Evolutionary conservation across 805 yeast genomes (phyloP).

Genomic region (Metahyphopichia silvanorum): DNA sequence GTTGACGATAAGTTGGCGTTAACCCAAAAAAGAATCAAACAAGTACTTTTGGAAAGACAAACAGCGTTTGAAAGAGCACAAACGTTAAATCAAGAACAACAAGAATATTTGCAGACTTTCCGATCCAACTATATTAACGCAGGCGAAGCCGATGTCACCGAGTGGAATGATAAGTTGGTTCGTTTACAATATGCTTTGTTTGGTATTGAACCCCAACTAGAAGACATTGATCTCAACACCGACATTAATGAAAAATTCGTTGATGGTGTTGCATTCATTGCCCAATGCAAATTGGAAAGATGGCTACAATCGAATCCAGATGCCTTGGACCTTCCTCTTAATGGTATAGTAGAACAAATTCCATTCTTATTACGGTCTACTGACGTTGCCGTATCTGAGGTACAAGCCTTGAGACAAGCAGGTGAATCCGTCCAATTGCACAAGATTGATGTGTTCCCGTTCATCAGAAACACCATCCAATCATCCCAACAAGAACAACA

Average conservation of each 20-base stretch:
- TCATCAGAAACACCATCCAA: slow-evolving; percentile 29
- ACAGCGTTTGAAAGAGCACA: slow-evolving; percentile 62
- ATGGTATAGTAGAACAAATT: slow-evolving; percentile 38
- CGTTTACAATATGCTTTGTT: slow-evolving; percentile 80
- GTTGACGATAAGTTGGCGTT: slow-evolving; percentile 36
- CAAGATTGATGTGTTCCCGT: slow-evolving; percentile 39
- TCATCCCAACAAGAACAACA: slow-evolving; percentile 10
- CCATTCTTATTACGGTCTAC: slow-evolving; percentile 35
- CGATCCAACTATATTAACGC: slow-evolving; percentile 51
- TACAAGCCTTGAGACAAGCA: slow-evolving; percentile 46
- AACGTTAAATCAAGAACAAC: slow-evolving; percentile 41
- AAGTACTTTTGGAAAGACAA: slow-evolving; percentile 83
- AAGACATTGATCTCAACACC: slow-evolving; percentile 52
- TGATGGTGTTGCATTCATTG: slow-evolving; percentile 66
- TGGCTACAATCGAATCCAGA: slow-evolving; percentile 22
- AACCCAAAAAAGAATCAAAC: slow-evolving; percentile 61
- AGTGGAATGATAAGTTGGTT: slow-evolving; percentile 63
- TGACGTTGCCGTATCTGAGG: slow-evolving; percentile 43
- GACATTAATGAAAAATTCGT: slow-evolving; percentile 49
- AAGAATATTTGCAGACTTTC: slow-evolving; percentile 54
- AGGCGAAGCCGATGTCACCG: slow-evolving; percentile 50
- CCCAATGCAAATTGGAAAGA: slow-evolving; percentile 59
- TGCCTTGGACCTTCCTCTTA: slow-evolving; percentile 28
- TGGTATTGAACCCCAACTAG: slow-evolving; percentile 73
- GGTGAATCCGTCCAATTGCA: slow-evolving; percentile 26